phyloP scores from a whole-genome alignment of 371 early-diverging fungal genomes.

The Mortierella sp. region DNA sequence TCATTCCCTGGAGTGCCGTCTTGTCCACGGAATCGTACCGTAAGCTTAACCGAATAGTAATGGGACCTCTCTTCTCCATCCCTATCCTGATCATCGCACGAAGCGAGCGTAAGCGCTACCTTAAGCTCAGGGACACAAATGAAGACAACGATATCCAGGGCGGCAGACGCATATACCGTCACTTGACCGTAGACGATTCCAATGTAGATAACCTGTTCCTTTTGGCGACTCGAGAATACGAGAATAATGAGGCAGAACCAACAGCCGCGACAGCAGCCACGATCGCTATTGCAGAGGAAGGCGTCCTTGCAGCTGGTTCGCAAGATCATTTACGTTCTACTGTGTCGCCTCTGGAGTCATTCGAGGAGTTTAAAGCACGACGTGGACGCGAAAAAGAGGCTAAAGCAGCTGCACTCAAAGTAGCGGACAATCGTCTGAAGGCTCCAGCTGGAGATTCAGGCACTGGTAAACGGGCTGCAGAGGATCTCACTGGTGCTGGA shows the following conservation, averaged over 20 bases:
- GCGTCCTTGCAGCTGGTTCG: slow-evolving; percentile 3
- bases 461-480: not conserved
- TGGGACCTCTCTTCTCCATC: slow-evolving; percentile 42
- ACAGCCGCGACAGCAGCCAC: not conserved
- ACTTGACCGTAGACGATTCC: slow-evolving; percentile 33
- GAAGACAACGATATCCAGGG: slow-evolving; percentile 34
- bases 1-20: slow-evolving; percentile 35
- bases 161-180: slow-evolving; percentile 42
- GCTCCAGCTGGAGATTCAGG: not conserved
- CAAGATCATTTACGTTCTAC: slow-evolving; percentile 9
- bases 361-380: slow-evolving; percentile 39
- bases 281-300: slow-evolving; percentile 39
- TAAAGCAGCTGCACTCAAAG: slow-evolving; percentile 21
- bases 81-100: slow-evolving; percentile 30
- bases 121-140: slow-evolving; percentile 22
- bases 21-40: slow-evolving; percentile 29
- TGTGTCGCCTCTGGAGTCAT: slow-evolving; percentile 21
- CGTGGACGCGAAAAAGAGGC: slow-evolving; percentile 34
- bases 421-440: not conserved
- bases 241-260: not conserved
- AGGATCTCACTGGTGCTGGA: not conserved
- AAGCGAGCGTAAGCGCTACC: slow-evolving; percentile 34
- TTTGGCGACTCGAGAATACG: slow-evolving; percentile 36
- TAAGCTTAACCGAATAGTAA: slow-evolving; percentile 27
- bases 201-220: slow-evolving; percentile 42